Evolutionary conservation across 805 yeast genomes (phyloP), one percentile per base, ranked within the genome.

Genomic region (Suhomyces prunicola): DNA sequence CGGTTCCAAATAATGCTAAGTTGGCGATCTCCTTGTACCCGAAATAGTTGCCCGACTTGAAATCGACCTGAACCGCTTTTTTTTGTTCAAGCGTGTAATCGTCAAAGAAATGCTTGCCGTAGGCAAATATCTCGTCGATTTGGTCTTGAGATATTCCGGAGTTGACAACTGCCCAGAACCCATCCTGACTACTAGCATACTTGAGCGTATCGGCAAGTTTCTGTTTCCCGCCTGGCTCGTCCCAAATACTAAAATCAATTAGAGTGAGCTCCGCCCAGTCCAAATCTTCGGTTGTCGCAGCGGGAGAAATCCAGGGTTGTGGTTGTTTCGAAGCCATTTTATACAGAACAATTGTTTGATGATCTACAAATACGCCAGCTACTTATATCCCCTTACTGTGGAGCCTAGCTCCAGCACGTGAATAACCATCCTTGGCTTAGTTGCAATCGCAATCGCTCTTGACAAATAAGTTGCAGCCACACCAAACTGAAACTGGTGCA

Each of bases 231-330:
- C 60, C 66, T 3, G 66, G 63, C 22, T 57, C 56, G 33, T 69
- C 70, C 50, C 64, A 70, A 23, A 56, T 54, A 27, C 63, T 54
- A 41, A 70, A 54, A 47, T 70, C 73, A 46, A 70, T 58, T 0
- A 61, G 59, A 1, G 61, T 60, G 36, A 69, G 56, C 22, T 68
- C 67, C 0, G 74, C 74, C 71, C 72, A 69, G 41, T 68, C 71
- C 17, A 69, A 59, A 4, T 56, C 41, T 33, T 66, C 60, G 19
- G 52, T 51, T 4, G 74, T 70, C 50, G 63, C 67, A 7, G 55
- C 47, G 1, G 72, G 72, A 2, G 64, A 46, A 1, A 53, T 48
- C 72, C 72, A 68, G 0, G 57, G 56, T 24, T 51, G 50, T 9
- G 59, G 57, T 12, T 31, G 27, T n/a, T 19, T 36, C 13, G 39